Base-by-base conservation (phyloP, 805 yeast genomes). In the Wickerhamomyces chambardii region DNA sequence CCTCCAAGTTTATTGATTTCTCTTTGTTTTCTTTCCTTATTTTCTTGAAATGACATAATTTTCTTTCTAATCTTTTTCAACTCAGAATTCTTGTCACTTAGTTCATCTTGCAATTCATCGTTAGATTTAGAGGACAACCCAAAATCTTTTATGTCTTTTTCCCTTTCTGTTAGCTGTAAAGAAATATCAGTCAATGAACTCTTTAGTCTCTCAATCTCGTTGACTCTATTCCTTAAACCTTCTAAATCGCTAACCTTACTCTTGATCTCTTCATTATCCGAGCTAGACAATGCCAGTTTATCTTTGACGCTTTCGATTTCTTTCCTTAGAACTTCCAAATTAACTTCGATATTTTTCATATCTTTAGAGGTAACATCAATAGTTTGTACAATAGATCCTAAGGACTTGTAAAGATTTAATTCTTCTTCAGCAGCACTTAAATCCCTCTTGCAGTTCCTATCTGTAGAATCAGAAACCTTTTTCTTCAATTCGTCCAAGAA, bases 1-100 rank as follows among this genome's bases (percentile, higher is more conserved):
- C 59, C 65, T 38, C 78, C 81, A 17, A 76, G 43, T 12, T 61
- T 54, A 7, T 62, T 58, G 16, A 70, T 36, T 27, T 69, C 73
- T 30, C 63, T 62, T 18, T 70, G 66, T 8, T 55, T 51, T 5
- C 47, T 36, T 33, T 75, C 81, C 42, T 68, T 68, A 7, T 62
- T 61, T 17, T 69, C 73, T 3, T 42, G 44, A 6, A 66, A 39
- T 4, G 45, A 41, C 11, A 48, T 52, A 14, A 68, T 33, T 4
- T 44, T 43, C 17, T 39, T 39, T 33, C 87, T 58, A 8, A 63
- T 37, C 1, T 39, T 42, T 44, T 66, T 75, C 26, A 73, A 53
- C 24, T 63, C 58, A 6, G 44, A 42, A 24, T 49, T 63, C 16
- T 65, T 61, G 17, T 54, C 57, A 17, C 55, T 59, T 34, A 67